These are phyloP conservation scores for Cyberlindnera galapagoensis DNA, from an alignment of 805 yeast species.

Conservation along the genomic window DNA sequence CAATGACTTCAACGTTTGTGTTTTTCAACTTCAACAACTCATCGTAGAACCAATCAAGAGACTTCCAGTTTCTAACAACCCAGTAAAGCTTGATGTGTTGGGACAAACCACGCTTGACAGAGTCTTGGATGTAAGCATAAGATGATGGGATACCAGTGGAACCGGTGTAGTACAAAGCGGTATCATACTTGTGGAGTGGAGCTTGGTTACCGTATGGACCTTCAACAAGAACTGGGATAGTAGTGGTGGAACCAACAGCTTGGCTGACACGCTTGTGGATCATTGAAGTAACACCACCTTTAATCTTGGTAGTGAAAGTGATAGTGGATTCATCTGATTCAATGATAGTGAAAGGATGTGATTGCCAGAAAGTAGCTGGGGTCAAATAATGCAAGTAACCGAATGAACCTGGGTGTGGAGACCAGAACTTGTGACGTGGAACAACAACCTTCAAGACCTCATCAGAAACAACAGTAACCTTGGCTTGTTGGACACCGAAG, in stretches of 20 bases:
- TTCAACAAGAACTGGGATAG: conserved; percentile 40
- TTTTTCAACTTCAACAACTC: conserved; percentile 33
- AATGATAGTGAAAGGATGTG: conserved; percentile 66
- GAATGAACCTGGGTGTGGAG: conserved; percentile 48
- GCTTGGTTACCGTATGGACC: conserved; percentile 53
- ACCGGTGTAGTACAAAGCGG: conserved; percentile 40
- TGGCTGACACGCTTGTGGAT: conserved; percentile 24
- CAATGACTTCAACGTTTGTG: conserved; percentile 9
- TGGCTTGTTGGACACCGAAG: conserved; percentile 22
- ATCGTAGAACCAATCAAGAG: conserved; percentile 44
- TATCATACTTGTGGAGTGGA: conserved; percentile 32
- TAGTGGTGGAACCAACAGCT: conserved; percentile 20
- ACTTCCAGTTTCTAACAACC: conserved; percentile 50
- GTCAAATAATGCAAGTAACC: conserved; percentile 52
- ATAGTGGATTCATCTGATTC: conserved; percentile 34
- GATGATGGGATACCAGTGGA: conserved; percentile 50
- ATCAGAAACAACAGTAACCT: conserved; percentile 27
- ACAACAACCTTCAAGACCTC: conserved; percentile 37
- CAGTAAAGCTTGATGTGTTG: conserved; percentile 49
- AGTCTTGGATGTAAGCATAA: conserved; percentile 33
- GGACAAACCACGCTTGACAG: conserved; percentile 13
- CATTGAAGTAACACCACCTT: conserved; percentile 42
- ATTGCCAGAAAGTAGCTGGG: conserved; percentile 52
- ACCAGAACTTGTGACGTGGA: conserved; percentile 41
- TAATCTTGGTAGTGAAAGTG: conserved; percentile 42